Percentiles rank a stretch among this genome's conserved stretches.
Conservation (phyloP, 192 early-diverging fungal genomes). For the Dissophora ornata region DNA sequence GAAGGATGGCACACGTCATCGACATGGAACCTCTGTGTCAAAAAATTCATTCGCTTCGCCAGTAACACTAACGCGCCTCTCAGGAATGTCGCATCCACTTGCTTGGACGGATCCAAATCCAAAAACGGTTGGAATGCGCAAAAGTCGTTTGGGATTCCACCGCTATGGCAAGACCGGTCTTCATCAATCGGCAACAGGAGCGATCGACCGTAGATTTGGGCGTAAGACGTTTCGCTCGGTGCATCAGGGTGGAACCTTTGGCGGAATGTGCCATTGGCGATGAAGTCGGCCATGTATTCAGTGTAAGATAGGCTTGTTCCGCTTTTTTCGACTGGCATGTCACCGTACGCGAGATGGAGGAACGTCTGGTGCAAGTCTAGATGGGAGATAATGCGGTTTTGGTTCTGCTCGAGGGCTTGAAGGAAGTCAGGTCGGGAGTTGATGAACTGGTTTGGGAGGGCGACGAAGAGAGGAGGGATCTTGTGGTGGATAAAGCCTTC, state of each 20-base stretch:
- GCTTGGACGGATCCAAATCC: constrained; percentile 23
- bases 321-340: constrained; percentile 4
- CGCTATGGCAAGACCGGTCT: constrained; percentile 21
- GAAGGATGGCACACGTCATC: constrained; percentile 32
- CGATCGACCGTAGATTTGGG: constrained; percentile 42
- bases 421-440: constrained; percentile 17
- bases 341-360: constrained; percentile 48
- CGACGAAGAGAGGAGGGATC: constrained; percentile 45
- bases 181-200: constrained; percentile 33
- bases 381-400: constrained; percentile 37
- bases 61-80: constrained; percentile 18
- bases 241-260: constrained; percentile 22
- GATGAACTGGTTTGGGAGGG: constrained; percentile 32
- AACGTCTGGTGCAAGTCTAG: constrained; percentile 52
- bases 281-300: constrained; percentile 30
- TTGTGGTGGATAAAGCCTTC: constrained; percentile 54
- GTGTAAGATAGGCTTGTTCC: constrained; percentile 7
- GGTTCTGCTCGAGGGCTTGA: constrained; percentile 27
- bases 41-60: constrained; percentile 33
- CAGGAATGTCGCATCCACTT: constrained; percentile 29
- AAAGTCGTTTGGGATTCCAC: constrained; percentile 41
- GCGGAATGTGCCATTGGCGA: constrained; percentile 39
- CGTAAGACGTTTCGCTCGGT: constrained; percentile 38
- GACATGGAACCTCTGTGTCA: constrained; percentile 15
- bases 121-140: constrained; percentile 53